Base-by-base conservation (phyloP, 108 stramenopile species). In the Asterionellopsis glacialis region DNA sequence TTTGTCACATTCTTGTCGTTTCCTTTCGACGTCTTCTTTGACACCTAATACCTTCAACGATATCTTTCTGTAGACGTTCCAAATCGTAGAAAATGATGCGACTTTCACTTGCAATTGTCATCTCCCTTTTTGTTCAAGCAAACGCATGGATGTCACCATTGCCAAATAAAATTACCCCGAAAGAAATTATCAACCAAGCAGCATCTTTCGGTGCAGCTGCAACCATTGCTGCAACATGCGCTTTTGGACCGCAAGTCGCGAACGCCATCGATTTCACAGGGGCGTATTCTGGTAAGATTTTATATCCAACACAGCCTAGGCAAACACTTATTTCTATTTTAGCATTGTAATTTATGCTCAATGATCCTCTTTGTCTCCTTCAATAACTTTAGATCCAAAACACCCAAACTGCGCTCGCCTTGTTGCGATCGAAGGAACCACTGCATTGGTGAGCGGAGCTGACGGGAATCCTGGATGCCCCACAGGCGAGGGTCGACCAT, bases 371-470 rank as follows among this genome's bases (percentile, higher is more conserved):
- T 33, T 33, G 2, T 33, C 33, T 33, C 7, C 33, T 7, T 33
- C 33, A 33, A 33, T 33, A 33, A 33, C 33, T 33, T 33, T 33
- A 33, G 82, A 83, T 51, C 77, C 78, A 40, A 62, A 66, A 12
- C 82, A 83, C 51, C 82, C 77, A 12, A 64, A 63, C 45, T 83
- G 82, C 26, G 51, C 41, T 13, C 82, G 82, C 24, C 50, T 64
- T 5, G 53, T 83, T 25, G 41, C 14, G 0, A 59, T 67, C 25
- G 65, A 70, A n/a, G 64, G 64, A 41, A 41, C 51, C 11, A n/a
- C 27, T 1, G 74, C 73, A 0, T 18, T 47, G 9, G 22, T 79
- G 11, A 52, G 62, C 12, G 72, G 74, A 12, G 75, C 67, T 14
- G 82, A 83, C 54, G 77, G 74, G 0, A 76, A 63, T 21, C 76